Conservation (phyloP, 2,329 filamentous ascomycete species). For the Xylariomycetidae sp. region DNA sequence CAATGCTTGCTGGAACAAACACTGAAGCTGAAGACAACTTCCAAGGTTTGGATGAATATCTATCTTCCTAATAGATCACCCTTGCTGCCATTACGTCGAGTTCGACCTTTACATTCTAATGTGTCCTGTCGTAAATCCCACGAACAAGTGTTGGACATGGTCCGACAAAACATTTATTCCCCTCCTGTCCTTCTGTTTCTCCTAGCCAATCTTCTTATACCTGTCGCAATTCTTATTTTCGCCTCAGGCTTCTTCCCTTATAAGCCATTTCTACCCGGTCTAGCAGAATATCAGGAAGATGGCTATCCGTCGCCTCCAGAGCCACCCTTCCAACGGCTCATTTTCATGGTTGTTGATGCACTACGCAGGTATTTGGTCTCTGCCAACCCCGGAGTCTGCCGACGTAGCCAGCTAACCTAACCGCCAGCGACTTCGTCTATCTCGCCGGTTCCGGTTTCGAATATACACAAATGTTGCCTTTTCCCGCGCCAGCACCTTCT, state of each 20-base stretch:
- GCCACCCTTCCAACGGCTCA: conserved; percentile 77
- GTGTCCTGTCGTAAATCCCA: no score
- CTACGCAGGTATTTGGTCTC: conserved; percentile 64
- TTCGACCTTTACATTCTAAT: no score
- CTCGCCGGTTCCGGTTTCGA: conserved; percentile 72
- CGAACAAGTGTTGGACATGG: no score
- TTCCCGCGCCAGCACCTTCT: no score
- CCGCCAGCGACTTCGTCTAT: conserved; percentile 86
- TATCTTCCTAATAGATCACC: no score
- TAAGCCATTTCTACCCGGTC: conserved; percentile 84
- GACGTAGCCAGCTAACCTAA: conserved; percentile 8
- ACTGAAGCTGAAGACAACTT: no score
- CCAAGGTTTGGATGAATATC: no score
- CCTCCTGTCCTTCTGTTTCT: conserved; percentile 44
- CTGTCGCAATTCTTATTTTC: conserved; percentile 70
- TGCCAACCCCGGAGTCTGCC: neutral
- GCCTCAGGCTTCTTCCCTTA: conserved; percentile 95
- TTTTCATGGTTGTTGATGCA: conserved; percentile 98
- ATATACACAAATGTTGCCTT: conserved; percentile 74
- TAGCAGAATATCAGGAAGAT: conserved; percentile 63
- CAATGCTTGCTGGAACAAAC: no score
- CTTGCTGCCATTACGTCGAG: no score
- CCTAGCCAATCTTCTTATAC: conserved; percentile 72
- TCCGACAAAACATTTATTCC: conserved; percentile 22
- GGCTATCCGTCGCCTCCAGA: conserved; percentile 52